Evolutionary conservation across 768 basidiomycete species (phyloP).

Genomic region (Lanmaoa rubissima): DNA sequence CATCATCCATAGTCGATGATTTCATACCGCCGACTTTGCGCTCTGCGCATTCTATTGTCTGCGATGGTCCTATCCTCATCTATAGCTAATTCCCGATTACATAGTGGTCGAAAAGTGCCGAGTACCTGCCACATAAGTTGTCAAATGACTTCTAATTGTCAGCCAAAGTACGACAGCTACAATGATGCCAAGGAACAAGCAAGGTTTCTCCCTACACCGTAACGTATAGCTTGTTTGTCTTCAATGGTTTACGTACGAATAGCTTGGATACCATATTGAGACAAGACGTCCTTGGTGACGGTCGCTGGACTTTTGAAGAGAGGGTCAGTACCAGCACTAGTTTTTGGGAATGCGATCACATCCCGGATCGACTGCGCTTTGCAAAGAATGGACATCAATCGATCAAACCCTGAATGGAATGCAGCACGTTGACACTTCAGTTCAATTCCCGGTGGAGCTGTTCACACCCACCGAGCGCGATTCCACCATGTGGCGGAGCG

Average conservation of each 20-base stretch:
- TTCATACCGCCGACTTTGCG: constrained; percentile 1
- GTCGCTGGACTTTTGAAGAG: constrained; percentile 86
- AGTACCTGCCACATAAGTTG: background rate
- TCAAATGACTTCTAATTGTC: constrained; percentile 1
- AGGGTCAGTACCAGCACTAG: constrained; percentile 76
- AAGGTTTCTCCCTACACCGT: background rate
- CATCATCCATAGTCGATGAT: background rate
- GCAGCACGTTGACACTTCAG: constrained; percentile 2
- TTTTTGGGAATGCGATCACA: constrained; percentile 97
- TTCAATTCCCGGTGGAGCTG: constrained; percentile 7
- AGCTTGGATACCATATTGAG: constrained; percentile 62
- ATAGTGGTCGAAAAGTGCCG: background rate
- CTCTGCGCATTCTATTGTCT: background rate
- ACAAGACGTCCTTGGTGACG: constrained; percentile 48
- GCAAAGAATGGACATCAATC: constrained; percentile 89
- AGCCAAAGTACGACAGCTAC: background rate
- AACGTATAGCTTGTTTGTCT: background rate
- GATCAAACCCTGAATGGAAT: constrained; percentile 73
- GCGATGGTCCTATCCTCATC: background rate
- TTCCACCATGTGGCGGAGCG: constrained; percentile 94
- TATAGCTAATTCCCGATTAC: background rate
- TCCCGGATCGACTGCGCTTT: constrained; percentile 85
- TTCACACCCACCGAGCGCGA: constrained; percentile 71
- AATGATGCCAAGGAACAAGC: constrained; percentile 3
- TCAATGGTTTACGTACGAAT: constrained; percentile 10